Conservation (phyloP, 2,329 filamentous ascomycete genomes). For the Ophiostoma novo-ulmi region DNA sequence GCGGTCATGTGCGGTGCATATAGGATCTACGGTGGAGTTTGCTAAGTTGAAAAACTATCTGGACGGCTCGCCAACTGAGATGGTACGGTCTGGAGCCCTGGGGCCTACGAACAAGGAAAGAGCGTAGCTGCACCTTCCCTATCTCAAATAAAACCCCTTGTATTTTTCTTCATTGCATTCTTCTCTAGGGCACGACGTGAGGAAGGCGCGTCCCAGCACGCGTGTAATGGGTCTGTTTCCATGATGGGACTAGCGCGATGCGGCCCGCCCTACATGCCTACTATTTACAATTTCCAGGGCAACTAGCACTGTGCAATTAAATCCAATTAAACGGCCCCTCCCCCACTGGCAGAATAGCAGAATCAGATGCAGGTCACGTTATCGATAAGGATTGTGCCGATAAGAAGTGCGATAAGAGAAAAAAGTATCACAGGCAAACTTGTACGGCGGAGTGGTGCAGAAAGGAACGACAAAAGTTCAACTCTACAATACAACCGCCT, state of each 20-base stretch:
- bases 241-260: constrained; percentile 20
- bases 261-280: constrained; percentile 5
- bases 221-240: constrained; percentile 18
- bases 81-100: neutral
- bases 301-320: constrained; percentile 20
- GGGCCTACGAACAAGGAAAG: neutral
- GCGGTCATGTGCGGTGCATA: constrained; percentile 14
- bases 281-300: constrained; percentile 26
- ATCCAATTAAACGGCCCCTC: constrained; percentile 9
- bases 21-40: neutral
- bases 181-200: constrained; percentile 14
- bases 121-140: neutral
- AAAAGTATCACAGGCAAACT: constrained; percentile 14
- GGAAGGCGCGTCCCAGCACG: constrained; percentile 26
- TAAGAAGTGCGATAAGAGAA: constrained; percentile 17
- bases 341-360: constrained; percentile 20
- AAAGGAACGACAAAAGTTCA: neutral
- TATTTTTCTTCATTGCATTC: constrained; percentile 4
- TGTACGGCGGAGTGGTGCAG: neutral
- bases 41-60: neutral
- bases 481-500: neutral
- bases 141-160: neutral
- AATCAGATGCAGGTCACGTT: neutral
- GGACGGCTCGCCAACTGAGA: neutral
- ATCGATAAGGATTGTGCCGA: constrained; percentile 11